phyloP scores from a whole-genome alignment of 371 early-diverging fungal species.

The Blakeslea trispora region DNA sequence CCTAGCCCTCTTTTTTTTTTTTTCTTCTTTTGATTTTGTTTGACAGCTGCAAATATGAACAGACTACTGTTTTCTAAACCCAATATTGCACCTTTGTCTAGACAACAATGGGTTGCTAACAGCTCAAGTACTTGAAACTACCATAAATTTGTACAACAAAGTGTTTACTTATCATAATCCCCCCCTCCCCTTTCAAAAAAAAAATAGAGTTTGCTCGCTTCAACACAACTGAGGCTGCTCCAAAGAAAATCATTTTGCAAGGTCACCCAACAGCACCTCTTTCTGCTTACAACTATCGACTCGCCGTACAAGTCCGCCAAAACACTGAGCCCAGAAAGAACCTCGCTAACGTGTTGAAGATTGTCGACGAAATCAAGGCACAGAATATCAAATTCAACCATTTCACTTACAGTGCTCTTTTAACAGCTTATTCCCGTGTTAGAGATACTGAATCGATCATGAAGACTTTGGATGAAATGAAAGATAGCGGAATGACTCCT shows the following conservation, averaged over 20 bases:
- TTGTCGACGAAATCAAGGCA: conserved; percentile 34
- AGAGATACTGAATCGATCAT: conserved; percentile 16
- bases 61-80: not conserved
- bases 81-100: not conserved
- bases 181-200: too few relatives aligned
- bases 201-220: not conserved
- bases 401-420: conserved; percentile 52
- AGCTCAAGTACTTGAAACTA: not conserved
- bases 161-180: too few relatives aligned
- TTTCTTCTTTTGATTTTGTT: not conserved
- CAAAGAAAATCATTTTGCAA: conserved; percentile 18
- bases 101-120: not conserved
- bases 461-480: conserved; percentile 34
- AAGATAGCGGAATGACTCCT: conserved; percentile 29
- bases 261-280: conserved; percentile 45
- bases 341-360: conserved; percentile 21
- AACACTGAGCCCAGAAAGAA: conserved; percentile 15
- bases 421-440: conserved; percentile 46
- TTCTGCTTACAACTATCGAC: conserved; percentile 27
- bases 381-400: conserved; percentile 44
- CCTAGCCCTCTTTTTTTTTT: not conserved
- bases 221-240: not conserved
- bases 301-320: conserved; percentile 16
- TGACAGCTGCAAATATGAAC: not conserved
- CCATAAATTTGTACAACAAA: not conserved